Conservation (phyloP, 2,329 filamentous ascomycete genomes). For the Fusarium newnesense region DNA sequence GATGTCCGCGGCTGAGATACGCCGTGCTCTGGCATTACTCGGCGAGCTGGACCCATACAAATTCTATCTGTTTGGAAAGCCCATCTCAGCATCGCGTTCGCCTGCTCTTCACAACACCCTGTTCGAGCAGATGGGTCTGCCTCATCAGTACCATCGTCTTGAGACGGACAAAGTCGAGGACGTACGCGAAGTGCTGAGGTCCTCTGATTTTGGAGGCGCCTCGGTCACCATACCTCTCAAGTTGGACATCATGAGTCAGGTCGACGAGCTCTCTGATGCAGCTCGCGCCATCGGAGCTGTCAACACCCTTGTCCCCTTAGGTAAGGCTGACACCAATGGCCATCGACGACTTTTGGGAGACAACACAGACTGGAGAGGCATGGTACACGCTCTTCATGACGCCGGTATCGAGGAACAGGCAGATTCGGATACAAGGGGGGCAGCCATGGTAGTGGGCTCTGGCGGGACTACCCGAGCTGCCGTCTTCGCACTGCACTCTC, state of each 20-base stretch:
- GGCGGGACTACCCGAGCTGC: slow-evolving; percentile 93
- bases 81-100: slow-evolving; percentile 83
- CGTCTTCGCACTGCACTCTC: slow-evolving; percentile 84
- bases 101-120: slow-evolving; percentile 90
- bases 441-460: slow-evolving; percentile 86
- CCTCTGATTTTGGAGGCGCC: slow-evolving; percentile 85
- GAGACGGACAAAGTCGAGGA: slow-evolving; percentile 77
- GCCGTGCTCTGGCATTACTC: slow-evolving; percentile 78
- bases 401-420: slow-evolving; percentile 66
- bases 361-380: slow-evolving; percentile 97
- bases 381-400: slow-evolving; percentile 80
- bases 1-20: slow-evolving; percentile 89
- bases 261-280: slow-evolving; percentile 83
- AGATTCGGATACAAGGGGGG: slow-evolving; percentile 65
- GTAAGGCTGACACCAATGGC: slow-evolving; percentile 49
- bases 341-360: slow-evolving; percentile 76
- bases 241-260: slow-evolving; percentile 81
- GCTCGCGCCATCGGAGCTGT: slow-evolving; percentile 89
- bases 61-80: slow-evolving; percentile 90
- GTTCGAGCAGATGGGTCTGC: slow-evolving; percentile 80
- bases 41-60: slow-evolving; percentile 80
- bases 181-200: slow-evolving; percentile 72
- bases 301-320: slow-evolving; percentile 84
- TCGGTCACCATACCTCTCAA: slow-evolving; percentile 97
- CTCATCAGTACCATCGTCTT: slow-evolving; percentile 80